Evolutionary conservation across 2,329 filamentous ascomycete genomes (phyloP).

Genomic region (Aplosporella prunicola): DNA sequence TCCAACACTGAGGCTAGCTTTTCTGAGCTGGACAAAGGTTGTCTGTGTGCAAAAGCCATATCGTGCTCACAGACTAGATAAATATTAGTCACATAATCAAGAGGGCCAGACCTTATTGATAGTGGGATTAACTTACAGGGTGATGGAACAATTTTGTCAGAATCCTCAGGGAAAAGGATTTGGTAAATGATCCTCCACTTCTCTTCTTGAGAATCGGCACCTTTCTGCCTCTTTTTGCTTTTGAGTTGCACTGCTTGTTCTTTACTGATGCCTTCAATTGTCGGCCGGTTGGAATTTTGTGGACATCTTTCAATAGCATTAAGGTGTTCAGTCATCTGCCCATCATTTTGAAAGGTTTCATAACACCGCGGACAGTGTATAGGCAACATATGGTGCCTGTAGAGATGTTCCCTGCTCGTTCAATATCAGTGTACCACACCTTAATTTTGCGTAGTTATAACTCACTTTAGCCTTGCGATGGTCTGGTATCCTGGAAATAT

Average conservation of each 20-base stretch:
- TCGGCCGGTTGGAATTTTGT: not conserved
- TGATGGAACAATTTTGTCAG: not conserved
- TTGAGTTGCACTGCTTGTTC: not conserved
- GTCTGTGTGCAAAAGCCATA: too few relatives aligned
- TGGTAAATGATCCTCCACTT: not conserved
- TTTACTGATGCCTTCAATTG: not conserved
- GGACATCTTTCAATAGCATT: not conserved
- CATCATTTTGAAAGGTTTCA: not conserved
- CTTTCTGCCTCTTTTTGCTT: not conserved
- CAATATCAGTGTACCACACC: too few relatives aligned
- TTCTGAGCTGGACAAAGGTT: too few relatives aligned
- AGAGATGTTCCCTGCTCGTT: conserved; percentile 2
- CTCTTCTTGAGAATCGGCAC: not conserved
- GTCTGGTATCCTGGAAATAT: too few relatives aligned
- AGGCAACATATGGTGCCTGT: not conserved
- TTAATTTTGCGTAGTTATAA: too few relatives aligned
- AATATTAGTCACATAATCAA: too few relatives aligned
- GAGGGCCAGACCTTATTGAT: too few relatives aligned
- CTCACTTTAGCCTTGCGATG: too few relatives aligned
- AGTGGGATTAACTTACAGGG: not conserved
- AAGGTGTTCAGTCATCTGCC: not conserved
- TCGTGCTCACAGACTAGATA: too few relatives aligned
- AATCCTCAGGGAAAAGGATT: not conserved
- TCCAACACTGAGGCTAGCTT: too few relatives aligned
- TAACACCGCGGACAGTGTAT: not conserved